Conservation (phyloP, 2,329 filamentous ascomycete species). For the Diaporthe amygdali region DNA sequence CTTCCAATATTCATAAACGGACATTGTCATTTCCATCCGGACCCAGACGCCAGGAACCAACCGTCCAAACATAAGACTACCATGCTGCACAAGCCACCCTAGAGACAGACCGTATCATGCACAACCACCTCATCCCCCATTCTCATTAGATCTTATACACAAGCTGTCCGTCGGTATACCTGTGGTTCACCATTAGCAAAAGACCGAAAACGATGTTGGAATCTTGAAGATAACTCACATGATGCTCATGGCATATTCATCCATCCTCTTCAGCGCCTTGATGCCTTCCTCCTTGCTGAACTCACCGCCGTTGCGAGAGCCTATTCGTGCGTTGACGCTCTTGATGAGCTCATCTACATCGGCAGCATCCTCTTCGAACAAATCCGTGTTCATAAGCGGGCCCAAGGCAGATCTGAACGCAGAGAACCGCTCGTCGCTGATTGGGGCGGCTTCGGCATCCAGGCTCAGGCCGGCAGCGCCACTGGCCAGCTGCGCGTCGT, state of each 20-base stretch:
- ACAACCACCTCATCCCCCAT: background rate
- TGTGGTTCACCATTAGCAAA: conserved; percentile 35
- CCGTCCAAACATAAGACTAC: background rate
- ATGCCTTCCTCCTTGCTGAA: conserved; percentile 78
- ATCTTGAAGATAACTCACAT: conserved; percentile 68
- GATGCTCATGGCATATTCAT: conserved; percentile 78
- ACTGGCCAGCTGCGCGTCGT: conserved; percentile 51
- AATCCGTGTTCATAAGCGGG: conserved; percentile 76
- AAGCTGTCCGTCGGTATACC: conserved; percentile 66
- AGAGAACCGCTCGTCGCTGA: conserved; percentile 67
- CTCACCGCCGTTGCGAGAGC: conserved; percentile 53
- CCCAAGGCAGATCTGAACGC: conserved; percentile 84
- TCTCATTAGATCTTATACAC: conserved; percentile 70
- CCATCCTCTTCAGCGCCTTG: conserved; percentile 79
- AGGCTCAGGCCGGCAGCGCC: conserved; percentile 48
- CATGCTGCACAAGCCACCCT: background rate
- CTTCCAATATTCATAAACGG: background rate
- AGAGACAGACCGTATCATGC: background rate
- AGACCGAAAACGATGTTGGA: background rate
- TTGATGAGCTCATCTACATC: conserved; percentile 75
- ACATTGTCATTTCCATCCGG: background rate
- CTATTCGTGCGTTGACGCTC: conserved; percentile 78
- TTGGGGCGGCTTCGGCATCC: conserved; percentile 43
- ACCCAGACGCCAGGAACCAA: conserved; percentile 13
- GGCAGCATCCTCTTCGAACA: conserved; percentile 90